A percentile compares a stretch with the other conserved stretches of the same genome.
Conservation (phyloP, 805 yeast species). For the Candida pini region DNA sequence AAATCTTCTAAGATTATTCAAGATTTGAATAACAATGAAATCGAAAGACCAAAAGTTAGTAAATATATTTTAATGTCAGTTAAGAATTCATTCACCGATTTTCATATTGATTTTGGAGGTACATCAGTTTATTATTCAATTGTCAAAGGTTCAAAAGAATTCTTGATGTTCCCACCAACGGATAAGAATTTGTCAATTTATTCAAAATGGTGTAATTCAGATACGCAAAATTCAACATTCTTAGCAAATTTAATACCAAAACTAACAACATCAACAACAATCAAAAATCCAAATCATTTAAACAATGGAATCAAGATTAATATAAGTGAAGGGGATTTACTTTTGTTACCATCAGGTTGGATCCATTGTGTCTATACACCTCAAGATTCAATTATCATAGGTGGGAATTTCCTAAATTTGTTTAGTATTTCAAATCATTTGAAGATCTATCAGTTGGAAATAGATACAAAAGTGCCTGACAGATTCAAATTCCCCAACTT, state of each 20-base stretch:
- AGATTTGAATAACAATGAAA: slow-evolving; percentile 9
- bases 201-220: slow-evolving; percentile 65
- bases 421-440: slow-evolving; percentile 60
- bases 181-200: slow-evolving; percentile 53
- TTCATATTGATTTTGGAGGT: slow-evolving; percentile 90
- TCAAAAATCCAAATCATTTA: slow-evolving; percentile 25
- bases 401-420: slow-evolving; percentile 79
- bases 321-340: slow-evolving; percentile 57
- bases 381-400: slow-evolving; percentile 71
- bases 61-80: slow-evolving; percentile 86
- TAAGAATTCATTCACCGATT: slow-evolving; percentile 74
- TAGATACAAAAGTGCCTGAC: slow-evolving; percentile 63
- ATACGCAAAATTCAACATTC: slow-evolving; percentile 59
- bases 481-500: slow-evolving; percentile 78
- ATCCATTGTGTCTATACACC: slow-evolving; percentile 88
- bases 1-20: slow-evolving; percentile 5
- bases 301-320: slow-evolving; percentile 30
- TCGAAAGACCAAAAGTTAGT: slow-evolving; percentile 52
- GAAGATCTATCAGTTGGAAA: slow-evolving; percentile 56
- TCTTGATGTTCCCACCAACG: slow-evolving; percentile 78
- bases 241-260: slow-evolving; percentile 45
- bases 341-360: slow-evolving; percentile 89
- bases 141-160: slow-evolving; percentile 66
- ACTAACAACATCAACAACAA: slow-evolving; percentile 6
- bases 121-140: slow-evolving; percentile 87